These are phyloP conservation scores for Amoebophrya sp. DNA, from an alignment of 169 alveolate genomes.

Conservation along the genomic window DNA sequence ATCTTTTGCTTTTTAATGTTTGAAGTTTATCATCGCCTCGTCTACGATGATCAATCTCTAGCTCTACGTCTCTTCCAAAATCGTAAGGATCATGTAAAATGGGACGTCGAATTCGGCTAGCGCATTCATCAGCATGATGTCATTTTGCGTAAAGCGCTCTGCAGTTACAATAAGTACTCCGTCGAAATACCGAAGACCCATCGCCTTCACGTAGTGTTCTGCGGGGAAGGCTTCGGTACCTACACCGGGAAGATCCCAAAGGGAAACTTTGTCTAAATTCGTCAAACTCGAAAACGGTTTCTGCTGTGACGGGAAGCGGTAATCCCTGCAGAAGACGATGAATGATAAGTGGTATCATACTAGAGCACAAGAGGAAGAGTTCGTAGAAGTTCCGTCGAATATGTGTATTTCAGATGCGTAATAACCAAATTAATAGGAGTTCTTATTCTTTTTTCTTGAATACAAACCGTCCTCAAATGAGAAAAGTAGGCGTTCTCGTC, in stretches of 20 bases:
- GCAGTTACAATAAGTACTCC: not conserved
- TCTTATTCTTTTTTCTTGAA: no score
- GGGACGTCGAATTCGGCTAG: not conserved
- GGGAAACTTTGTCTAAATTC: not conserved
- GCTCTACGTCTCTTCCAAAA: no score
- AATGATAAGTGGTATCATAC: no score
- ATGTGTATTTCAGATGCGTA: no score
- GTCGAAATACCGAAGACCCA: not conserved
- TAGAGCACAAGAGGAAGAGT: no score
- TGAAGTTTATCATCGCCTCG: no score
- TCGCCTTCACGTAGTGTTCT: not conserved
- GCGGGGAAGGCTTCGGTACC: not conserved
- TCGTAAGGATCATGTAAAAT: not conserved
- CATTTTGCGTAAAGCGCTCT: not conserved
- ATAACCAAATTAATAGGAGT: no score
- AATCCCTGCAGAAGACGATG: not conserved
- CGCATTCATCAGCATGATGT: not conserved
- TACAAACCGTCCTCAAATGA: no score
- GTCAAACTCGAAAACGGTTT: not conserved
- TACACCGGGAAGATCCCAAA: not conserved
- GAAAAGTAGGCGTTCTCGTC: no score
- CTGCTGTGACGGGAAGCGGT: not conserved
- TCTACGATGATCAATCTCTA: no score
- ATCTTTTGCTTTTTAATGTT: no score
- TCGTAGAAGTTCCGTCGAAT: no score